Base-by-base conservation (phyloP, 306 rosid genomes). In the Glycine latifolia region DNA sequence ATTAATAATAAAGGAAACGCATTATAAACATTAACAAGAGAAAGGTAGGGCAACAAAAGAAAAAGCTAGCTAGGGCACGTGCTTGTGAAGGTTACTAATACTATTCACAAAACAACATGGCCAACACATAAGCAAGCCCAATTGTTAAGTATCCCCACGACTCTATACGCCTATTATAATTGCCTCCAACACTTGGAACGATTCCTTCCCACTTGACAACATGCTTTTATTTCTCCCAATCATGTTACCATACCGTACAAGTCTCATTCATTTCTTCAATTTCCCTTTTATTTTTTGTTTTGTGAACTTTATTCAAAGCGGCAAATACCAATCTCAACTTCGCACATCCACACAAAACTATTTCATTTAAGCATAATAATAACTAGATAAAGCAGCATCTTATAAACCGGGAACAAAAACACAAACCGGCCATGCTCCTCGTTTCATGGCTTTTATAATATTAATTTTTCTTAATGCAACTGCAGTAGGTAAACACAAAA, bases 241-340 rank as follows among this genome's bases (percentile, higher is more conserved):
- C 77, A 75, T 26, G 5, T 58, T 74, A 10, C 17, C 72, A 78
- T 46, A 72, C 73, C 80, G 80, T 73, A 47, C 81, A 84, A 72
- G 73, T 54, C 67, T 67, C 66, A 41, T 79, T 73, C 71, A 33
- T 62, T 72, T 83, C 71, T 72, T 13, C 76, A 49, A 20, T 33
- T 48, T 8, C 20, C 8, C 41, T 37, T 4, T 7, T 43, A 4
- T 48, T 8, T 5, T 49, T 41, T 41, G 8, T 5, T 35, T 9
- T 52, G 16, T 6, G 3, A 26, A 41, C 52, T 56, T 11, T 31
- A 31, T 56, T 17, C 12, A 12, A 31, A 54, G 26, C 61, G 4
- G 39, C 13, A 56, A 69, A 50, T 50, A 39, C 43, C 15, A 43
- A 67, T 7, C 41, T 31, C 58, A 46, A 8, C 71, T 48, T 35